A percentile compares a stretch with the other conserved stretches of the same genome.
Conservation (phyloP, 225 moss, liverwort and hornwort genomes). For the Sphagnum tenellum region DNA sequence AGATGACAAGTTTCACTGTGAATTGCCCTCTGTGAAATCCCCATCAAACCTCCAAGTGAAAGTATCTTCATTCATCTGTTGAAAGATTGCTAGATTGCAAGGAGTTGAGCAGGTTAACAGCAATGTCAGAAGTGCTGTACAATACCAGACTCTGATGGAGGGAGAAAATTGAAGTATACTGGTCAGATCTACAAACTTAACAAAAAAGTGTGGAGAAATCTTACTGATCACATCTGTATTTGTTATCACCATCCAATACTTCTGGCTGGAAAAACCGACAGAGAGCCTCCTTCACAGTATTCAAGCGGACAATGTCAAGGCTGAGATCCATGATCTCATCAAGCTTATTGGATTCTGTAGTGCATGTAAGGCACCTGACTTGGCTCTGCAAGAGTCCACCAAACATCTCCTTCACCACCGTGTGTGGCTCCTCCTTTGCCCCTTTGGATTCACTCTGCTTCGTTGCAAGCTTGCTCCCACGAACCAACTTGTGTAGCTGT, state of each 20-base stretch:
- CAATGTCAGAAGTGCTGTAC: no score
- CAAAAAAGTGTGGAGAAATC: slow-evolving; percentile 3
- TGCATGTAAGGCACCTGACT: slow-evolving; percentile 63
- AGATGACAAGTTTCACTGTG: no score
- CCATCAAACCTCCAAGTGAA: no score
- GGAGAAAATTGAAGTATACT: neutral
- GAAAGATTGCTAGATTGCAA: no score
- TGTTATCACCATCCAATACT: slow-evolving; percentile 74
- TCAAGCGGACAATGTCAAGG: slow-evolving; percentile 56
- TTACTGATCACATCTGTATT: slow-evolving; percentile 71
- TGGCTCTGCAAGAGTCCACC: slow-evolving; percentile 75
- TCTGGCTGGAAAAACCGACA: slow-evolving; percentile 77
- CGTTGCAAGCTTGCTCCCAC: slow-evolving; percentile 19
- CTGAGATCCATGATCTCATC: slow-evolving; percentile 84
- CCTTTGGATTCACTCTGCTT: slow-evolving; percentile 45
- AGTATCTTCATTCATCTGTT: no score
- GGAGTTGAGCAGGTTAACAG: no score
- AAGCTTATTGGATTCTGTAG: slow-evolving; percentile 64
- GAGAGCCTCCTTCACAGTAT: slow-evolving; percentile 51
- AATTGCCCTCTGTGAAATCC: no score
- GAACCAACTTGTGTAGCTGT: slow-evolving; percentile 50
- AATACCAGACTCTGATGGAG: neutral
- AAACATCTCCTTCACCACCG: slow-evolving; percentile 71
- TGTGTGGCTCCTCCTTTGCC: slow-evolving; percentile 68
- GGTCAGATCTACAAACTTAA: neutral